Conservation (phyloP, 805 yeast genomes). For the Metschnikowia cerradonensis region DNA sequence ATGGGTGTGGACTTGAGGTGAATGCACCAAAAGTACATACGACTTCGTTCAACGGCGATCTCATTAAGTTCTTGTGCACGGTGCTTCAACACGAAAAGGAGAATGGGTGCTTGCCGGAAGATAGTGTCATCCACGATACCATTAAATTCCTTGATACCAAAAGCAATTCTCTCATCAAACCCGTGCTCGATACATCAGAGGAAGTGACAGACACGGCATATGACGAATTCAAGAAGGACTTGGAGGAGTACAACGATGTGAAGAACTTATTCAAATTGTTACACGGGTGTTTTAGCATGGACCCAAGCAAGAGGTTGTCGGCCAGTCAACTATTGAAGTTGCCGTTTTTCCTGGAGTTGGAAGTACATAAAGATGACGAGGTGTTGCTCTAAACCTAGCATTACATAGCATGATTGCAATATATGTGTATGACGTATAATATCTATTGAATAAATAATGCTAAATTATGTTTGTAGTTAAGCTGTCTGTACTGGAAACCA, state of each 20-base stretch:
- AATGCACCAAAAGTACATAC: slow-evolving; percentile 18
- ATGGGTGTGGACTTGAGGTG: slow-evolving; percentile 81
- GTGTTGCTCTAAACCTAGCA: slow-evolving; percentile 17
- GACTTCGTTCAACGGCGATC: slow-evolving; percentile 27
- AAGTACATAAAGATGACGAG: slow-evolving; percentile 29
- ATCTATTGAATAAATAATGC: slow-evolving; percentile 3
- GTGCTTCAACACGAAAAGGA: slow-evolving; percentile 41
- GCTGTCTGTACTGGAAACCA: slow-evolving; percentile 19
- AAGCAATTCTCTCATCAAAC: slow-evolving; percentile 32
- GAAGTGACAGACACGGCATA: slow-evolving; percentile 12
- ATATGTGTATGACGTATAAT: neutral
- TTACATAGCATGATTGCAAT: neutral
- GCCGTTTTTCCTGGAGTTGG: slow-evolving; percentile 54
- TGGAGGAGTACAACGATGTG: slow-evolving; percentile 36
- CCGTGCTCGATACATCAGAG: slow-evolving; percentile 15
- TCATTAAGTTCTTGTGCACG: slow-evolving; percentile 27
- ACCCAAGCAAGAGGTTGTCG: slow-evolving; percentile 52
- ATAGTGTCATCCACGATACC: slow-evolving; percentile 69
- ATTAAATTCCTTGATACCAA: slow-evolving; percentile 44
- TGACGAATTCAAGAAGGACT: slow-evolving; percentile 15
- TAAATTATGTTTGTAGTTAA: slow-evolving; percentile 6
- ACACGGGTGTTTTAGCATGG: slow-evolving; percentile 53
- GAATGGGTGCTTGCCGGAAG: slow-evolving; percentile 61
- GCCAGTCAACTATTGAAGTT: slow-evolving; percentile 54
- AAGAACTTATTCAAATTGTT: slow-evolving; percentile 52